Base-by-base conservation (phyloP, 441 rosid genomes). In the Erodium moschatum region DNA sequence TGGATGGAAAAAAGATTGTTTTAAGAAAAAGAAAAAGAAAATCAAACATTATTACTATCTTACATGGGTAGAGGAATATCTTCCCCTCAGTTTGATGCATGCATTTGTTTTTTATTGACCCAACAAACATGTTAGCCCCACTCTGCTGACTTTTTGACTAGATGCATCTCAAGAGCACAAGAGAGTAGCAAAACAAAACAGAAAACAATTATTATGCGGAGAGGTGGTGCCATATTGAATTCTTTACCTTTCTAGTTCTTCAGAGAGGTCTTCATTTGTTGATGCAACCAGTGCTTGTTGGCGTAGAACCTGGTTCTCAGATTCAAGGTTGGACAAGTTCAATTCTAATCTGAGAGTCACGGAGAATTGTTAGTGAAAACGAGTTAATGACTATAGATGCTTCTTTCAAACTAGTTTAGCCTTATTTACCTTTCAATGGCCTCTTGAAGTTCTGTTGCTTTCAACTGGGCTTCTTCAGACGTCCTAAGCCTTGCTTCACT, bases 231-330 rank as follows among this genome's bases (percentile, higher is more conserved):
- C 4, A 15, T 20, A 10, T 58, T 16, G 38, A n/a, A 33, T 61
- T 54, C 70, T 64, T 46, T 77, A 83, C 91, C 69, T 75, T 72
- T 20, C 68, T 70, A 87, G 20, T 75, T 85, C 85, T 75, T 54
- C 85, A 6, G 80, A 74, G 67, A 78, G 77, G 68, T 74, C 81
- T 31, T 78, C 76, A 67, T 38, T 81, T 75, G 80, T 62, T 44
- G 89, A 74, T 79, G 80, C 63, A 18, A 69, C 85, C 76, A 88
- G 70, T 63, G 83, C 89, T 72, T 88, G 88, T 74, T 88, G 91
- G 61, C 91, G 89, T 73, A 88, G 81, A 74, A 88, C 82, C 76
- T 82, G 91, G 70, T 88, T 88, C 77, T 88, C 94, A 35, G 89
- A 81, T 79, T 88, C 89, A 24, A 86, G 84, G 76, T 79, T 85